Percentiles rank a stretch among this genome's conserved stretches.
These are phyloP conservation scores for Rhexocercosporidium sp. DNA, from an alignment of 2,329 filamentous ascomycete genomes.

Conservation along the genomic window DNA sequence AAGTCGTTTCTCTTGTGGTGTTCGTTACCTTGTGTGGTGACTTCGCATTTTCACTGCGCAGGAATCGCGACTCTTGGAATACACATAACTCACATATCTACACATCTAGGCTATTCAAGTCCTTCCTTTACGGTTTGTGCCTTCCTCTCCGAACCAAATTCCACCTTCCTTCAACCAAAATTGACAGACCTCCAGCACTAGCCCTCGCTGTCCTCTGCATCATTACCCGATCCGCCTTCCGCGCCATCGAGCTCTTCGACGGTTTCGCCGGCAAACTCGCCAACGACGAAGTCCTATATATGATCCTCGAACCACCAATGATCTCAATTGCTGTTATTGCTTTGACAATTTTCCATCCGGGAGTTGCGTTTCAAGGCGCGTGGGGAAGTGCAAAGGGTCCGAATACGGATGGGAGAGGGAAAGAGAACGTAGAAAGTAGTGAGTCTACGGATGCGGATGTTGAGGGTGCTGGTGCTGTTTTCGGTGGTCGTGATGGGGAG, in stretches of 20 bases:
- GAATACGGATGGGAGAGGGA: neutral
- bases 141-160: neutral
- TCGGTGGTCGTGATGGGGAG: too few relatives aligned
- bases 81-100: neutral
- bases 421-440: neutral
- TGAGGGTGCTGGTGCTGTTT: too few relatives aligned
- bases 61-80: slow-evolving; percentile 13
- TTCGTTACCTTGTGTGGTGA: slow-evolving; percentile 38
- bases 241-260: slow-evolving; percentile 59
- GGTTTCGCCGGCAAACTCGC: slow-evolving; percentile 58
- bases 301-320: slow-evolving; percentile 50
- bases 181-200: slow-evolving; percentile 36
- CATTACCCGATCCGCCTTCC: slow-evolving; percentile 61
- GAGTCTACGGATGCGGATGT: neutral
- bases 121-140: slow-evolving; percentile 13
- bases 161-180: neutral
- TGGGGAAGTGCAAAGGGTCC: slow-evolving; percentile 13
- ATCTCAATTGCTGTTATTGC: slow-evolving; percentile 41
- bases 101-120: slow-evolving; percentile 27
- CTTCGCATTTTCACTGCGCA: slow-evolving; percentile 25
- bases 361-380: slow-evolving; percentile 34
- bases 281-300: slow-evolving; percentile 50
- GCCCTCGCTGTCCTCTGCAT: slow-evolving; percentile 57
- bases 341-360: slow-evolving; percentile 44
- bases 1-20: slow-evolving; percentile 55